Evolutionary conservation across 2,329 filamentous ascomycete species (phyloP), one percentile per base, ranked within the genome.

Genomic region (Sodiomyces alkalinus): DNA sequence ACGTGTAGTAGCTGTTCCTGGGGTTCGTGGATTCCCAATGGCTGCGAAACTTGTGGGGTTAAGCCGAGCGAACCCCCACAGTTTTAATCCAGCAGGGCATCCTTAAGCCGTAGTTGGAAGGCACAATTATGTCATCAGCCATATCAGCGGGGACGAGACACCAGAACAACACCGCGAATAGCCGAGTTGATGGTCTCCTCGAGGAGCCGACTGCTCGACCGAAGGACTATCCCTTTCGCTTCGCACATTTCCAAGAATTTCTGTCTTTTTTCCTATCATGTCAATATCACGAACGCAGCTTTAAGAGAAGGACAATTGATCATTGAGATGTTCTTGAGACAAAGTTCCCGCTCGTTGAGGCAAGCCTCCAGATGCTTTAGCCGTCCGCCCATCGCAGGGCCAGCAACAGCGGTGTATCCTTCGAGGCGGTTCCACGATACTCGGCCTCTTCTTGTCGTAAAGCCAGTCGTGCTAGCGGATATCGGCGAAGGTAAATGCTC

Each of bases 381-480:
- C 38, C 52, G 47, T 34, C 44, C 52, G 40, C 43, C 47, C 29
- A 40, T 46, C 36, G 44, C 36, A 43, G 39, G 30, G 36, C 35
- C 33, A 40, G 44, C 37, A n/a, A 46, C 39, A 36, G 45, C 34
- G 27, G 42, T 44, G 27, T 39, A 44, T 33, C 37, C 48, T 10
- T 40, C 50, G 17, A 56, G 62, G 41, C 56, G 54, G 34, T 69
- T 73, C 42, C 64, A 68, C 36, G 56, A 60, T 23, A 62, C 65
- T 12, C 52, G 53, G 38, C 51, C 47, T 11, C 41, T 68, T 25
- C 58, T 55, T 28, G 68, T 64, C 2, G 63, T 90, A 26, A 87
- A 87, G 55, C 81, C 82, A 1, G 85, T 90, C 34, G 45, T 87
- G 22, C 56, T 92, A 34, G 81, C 82, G 37, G 82, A 92, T 47